Evolutionary conservation across 1,139 yeast genomes (phyloP), one percentile per base, ranked within the genome.

Genomic region (Scheffersomyces cryptocercus): DNA sequence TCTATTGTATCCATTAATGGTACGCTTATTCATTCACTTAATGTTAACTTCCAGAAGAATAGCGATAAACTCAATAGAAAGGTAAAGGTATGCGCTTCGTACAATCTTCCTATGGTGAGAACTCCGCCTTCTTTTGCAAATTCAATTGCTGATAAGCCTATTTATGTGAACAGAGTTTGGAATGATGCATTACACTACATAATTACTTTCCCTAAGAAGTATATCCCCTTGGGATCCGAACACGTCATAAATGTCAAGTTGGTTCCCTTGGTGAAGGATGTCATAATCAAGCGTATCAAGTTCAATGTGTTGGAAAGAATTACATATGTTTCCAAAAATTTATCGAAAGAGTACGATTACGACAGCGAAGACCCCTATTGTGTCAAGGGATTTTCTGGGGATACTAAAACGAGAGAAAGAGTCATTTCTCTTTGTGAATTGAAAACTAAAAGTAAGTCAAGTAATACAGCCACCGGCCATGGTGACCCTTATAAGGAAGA

Each of bases 81-180:
- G 41, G 53, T 63, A 26, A 67, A 62, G 39, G 58, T 64, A 5
- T 47, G 52, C 28, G 63, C 69, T 3, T 47, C 48, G 36, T 77
- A 69, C 51, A 65, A 66, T 37, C 56, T 80, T 36, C 84, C 84
- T 3, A 74, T 82, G 56, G 82, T 88, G 5, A 73, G 96, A 48
- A 79, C 88, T 0, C 96, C 97, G 1, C 96, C 96, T 1, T 78
- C 83, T n/a, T 77, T 78, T 52, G 88, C 90, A 1, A 73, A 82
- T 32, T 80, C 89, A 0, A 79, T 88, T 7, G 80, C 86, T 3
- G 86, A 87, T 59, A 88, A 86, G 56, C 95, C 97, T 0, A 81
- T 90, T 28, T 86, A 84, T 59, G 88, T 90, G 28, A 86, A 87
- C 55, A 77, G 93, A 45, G 76, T 84, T 3, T 90, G 97, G 97